Evolutionary conservation across 768 basidiomycete genomes (phyloP), one percentile per base, ranked within the genome.

Genomic region (Amylocystis lapponica): DNA sequence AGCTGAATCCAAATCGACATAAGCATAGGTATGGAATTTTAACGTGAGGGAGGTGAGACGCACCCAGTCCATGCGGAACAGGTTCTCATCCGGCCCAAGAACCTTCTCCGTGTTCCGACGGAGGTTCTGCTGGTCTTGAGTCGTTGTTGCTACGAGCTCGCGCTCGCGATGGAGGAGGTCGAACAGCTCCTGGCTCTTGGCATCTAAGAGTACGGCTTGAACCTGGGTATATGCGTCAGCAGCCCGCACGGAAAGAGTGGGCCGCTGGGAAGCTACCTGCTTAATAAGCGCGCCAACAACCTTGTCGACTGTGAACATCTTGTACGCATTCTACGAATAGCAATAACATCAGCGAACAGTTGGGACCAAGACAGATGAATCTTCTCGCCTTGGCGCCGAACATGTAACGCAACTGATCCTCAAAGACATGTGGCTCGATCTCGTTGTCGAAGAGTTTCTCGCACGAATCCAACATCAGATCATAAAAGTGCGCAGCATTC

Each of bases 291-390:
- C 72, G 1, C 86, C 86, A 32, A 97, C 75, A 27, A 97, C 71
- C 62, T 96, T 93, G 66, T 99, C 95, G 20, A 96, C 70, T 0
- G 95, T 97, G 63, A 96, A 99, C 55, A 92, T 78, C 57, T 83
- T 85, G 62, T 90, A 97, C 0, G 82, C 82, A 21, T 87, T 71
- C 83, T 86, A 48, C 3, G 31, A 20, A 14, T 9, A 29, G 11
- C 7, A 30, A 12, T 43, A 29, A 29, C 27, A 13, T 48, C 10
- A 46, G 36, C 27, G 29, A 19, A 27, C 19, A 34, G 26, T 13
- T 8, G 19, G 14, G 13, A 39, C 22, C 16, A 17, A 9, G 14
- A 14, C 13, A 8, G 11, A 35, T 42, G 17, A 48, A n/a, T n/a
- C n/a, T n/a, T n/a, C 59, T 22, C 27, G 85, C 92, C 71, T 79